Evolutionary conservation across 1,284 basidiomycete genomes (phyloP), one percentile per base, ranked within the genome.

Genomic region (Malassezia sp.): DNA sequence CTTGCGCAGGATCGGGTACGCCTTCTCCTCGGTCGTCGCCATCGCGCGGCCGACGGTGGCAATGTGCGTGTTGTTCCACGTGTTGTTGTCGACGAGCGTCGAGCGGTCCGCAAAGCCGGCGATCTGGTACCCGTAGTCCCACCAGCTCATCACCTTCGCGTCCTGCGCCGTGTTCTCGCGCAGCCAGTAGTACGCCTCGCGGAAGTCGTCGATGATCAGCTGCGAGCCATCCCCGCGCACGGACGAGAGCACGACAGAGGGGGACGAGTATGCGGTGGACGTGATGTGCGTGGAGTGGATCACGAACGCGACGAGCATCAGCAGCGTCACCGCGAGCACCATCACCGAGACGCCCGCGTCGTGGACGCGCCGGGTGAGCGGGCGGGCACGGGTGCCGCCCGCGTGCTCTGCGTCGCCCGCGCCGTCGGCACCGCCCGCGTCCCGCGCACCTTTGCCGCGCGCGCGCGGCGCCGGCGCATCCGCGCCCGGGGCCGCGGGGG

Each of bases 111-210:
- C 89, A 85, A 97, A 95, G 38, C 93, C 93, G 33, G 90, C 87
- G 66, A 97, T 95, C 74, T 97, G 91, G 72, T 97, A 97, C 17
- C 93, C 93, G 64, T 97, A 99, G 74, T 99, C 93, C 93, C 93
- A 97, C 93, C 93, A 99, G 57, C 84, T 88, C 87, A 93, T 91
- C 29, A 97, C 81, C 35, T 96, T 90, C 11, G 88, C 81, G 57
- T 87, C 83, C 71, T 86, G 75, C 3, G 82, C 77, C 2, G 93
- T 99, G 75, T 97, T 99, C 73, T 91, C 84, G 47, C 90, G 78
- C 42, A 99, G 74, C 93, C 93, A 99, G 73, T 97, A 95, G 67
- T 99, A 97, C n/a, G 93, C 93, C 75, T 97, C 93, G 52, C 93
- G 79, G 81, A 96, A 99, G 73, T 99, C 93, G 72, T 99, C 93